These are phyloP conservation scores for Cutaneotrichosporon arboriforme DNA, from an alignment of 1,284 basidiomycete genomes.

Conservation along the genomic window DNA sequence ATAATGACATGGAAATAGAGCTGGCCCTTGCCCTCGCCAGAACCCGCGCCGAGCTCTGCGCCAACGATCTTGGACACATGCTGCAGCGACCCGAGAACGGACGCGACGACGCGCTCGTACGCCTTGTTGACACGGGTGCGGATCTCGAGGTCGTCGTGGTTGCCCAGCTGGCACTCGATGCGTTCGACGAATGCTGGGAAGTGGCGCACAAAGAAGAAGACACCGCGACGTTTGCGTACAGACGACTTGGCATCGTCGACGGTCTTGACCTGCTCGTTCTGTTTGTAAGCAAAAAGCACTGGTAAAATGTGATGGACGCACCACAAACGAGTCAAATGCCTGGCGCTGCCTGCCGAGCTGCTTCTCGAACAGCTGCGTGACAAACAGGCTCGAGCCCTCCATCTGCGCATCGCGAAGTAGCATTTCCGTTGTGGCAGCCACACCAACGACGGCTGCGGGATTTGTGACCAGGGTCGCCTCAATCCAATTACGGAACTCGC, in stretches of 20 bases:
- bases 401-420: conserved; percentile 67
- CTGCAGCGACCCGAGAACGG: conserved; percentile 87
- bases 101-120: conserved; percentile 79
- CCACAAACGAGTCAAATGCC: conserved; percentile 70
- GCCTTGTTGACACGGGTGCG: conserved; percentile 70
- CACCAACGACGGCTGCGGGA: conserved; percentile 65
- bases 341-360: conserved; percentile 70
- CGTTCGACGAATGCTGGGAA: conserved; percentile 84
- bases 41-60: conserved; percentile 49
- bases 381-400: conserved; percentile 68
- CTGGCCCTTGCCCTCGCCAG: conserved; percentile 87
- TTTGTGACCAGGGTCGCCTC: conserved; percentile 58
- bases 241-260: conserved; percentile 75
- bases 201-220: conserved; percentile 86
- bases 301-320: conserved; percentile 49
- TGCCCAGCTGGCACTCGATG: conserved; percentile 75
- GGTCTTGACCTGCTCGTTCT: conserved; percentile 82
- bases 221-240: conserved; percentile 75
- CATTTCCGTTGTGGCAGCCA: conserved; percentile 74
- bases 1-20: conserved; percentile 94
- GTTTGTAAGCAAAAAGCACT: conserved; percentile 1
- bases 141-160: conserved; percentile 69
- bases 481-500: conserved; percentile 77
- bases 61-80: conserved; percentile 90
- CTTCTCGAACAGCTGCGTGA: conserved; percentile 69